A percentile compares a stretch with the other conserved stretches of the same genome.
These are phyloP conservation scores for Stipa capillata DNA, from an alignment of 176 grass and related monocot species.

Conservation along the genomic window DNA sequence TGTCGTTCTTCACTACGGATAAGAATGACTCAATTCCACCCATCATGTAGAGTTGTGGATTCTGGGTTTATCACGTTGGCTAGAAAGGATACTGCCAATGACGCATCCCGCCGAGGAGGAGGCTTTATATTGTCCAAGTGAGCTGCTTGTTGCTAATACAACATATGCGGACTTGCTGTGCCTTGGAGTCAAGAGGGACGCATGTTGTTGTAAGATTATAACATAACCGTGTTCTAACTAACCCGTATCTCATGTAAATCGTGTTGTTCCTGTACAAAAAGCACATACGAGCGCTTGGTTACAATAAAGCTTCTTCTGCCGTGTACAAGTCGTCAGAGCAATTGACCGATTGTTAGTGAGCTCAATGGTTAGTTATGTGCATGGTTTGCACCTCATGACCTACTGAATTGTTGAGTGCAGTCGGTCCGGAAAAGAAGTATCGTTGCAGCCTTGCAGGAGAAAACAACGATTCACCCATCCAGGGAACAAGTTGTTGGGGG, in stretches of 20 bases:
- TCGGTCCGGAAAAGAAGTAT: neutral
- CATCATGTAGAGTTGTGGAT: slow-evolving; percentile 30
- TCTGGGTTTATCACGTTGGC: slow-evolving; percentile 8
- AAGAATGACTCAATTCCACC: slow-evolving; percentile 46
- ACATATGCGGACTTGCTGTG: slow-evolving; percentile 15
- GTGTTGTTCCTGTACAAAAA: slow-evolving; percentile 37
- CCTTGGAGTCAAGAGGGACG: neutral
- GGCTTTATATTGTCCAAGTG: slow-evolving; percentile 36
- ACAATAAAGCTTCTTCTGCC: slow-evolving; percentile 37
- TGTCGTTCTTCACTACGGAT: slow-evolving; percentile 49
- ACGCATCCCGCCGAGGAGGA: neutral
- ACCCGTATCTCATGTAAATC: no score
- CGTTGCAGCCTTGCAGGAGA: neutral
- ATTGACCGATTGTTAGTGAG: neutral
- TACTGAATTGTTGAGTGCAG: neutral
- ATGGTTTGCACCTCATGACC: neutral
- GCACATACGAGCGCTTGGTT: slow-evolving; percentile 31
- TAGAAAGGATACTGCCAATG: slow-evolving; percentile 10
- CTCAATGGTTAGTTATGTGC: no score
- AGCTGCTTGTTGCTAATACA: slow-evolving; percentile 28
- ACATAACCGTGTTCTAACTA: slow-evolving; percentile 32
- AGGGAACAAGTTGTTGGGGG: neutral
- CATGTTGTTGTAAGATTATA: slow-evolving; percentile 37
- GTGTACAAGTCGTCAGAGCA: neutral
- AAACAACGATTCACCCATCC: neutral